Percentiles rank a stretch among this genome's conserved stretches.
Conservation (phyloP, 129 eudicot genomes). For the Scalesia atractyloides region DNA sequence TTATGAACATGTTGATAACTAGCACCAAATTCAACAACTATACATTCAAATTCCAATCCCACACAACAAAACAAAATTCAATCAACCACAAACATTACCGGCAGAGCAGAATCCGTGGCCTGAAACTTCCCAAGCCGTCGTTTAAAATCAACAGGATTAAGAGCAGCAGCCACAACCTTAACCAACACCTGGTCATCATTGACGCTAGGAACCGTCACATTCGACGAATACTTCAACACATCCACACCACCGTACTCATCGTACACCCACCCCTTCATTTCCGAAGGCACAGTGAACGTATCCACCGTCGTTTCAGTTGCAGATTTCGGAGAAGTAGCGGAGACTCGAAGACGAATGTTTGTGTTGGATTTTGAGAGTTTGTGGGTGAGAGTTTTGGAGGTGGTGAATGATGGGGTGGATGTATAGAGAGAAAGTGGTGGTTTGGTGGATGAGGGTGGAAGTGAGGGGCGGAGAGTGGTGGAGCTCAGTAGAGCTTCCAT, state of each 20-base stretch:
- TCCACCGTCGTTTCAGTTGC: conserved; percentile 49
- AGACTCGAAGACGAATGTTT: conserved; percentile 25
- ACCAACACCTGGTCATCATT: conserved; percentile 87
- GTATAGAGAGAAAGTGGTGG: conserved; percentile 30
- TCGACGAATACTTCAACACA: conserved; percentile 59
- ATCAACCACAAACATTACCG: conserved; percentile 46
- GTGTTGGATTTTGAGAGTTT: conserved; percentile 18
- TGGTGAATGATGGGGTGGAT: conserved; percentile 27
- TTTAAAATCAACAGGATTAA: conserved; percentile 91
- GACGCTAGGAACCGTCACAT: conserved; percentile 63
- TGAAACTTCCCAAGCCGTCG: conserved; percentile 78
- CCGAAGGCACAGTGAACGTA: conserved; percentile 50
- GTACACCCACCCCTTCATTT: conserved; percentile 92
- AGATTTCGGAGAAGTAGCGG: conserved; percentile 54
- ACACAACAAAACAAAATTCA: neutral
- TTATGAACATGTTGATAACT: neutral
- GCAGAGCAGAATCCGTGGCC: conserved; percentile 91
- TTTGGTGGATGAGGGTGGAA: conserved; percentile 38
- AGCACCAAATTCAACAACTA: neutral
- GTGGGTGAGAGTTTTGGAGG: neutral
- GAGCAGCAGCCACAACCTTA: conserved; percentile 90
- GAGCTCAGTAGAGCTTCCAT: conserved; percentile 80
- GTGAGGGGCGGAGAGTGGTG: conserved; percentile 50
- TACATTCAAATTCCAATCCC: neutral
- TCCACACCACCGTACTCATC: conserved; percentile 87